phyloP scores from a whole-genome alignment of 371 early-diverging fungal genomes.

The Mucor racemosus region DNA sequence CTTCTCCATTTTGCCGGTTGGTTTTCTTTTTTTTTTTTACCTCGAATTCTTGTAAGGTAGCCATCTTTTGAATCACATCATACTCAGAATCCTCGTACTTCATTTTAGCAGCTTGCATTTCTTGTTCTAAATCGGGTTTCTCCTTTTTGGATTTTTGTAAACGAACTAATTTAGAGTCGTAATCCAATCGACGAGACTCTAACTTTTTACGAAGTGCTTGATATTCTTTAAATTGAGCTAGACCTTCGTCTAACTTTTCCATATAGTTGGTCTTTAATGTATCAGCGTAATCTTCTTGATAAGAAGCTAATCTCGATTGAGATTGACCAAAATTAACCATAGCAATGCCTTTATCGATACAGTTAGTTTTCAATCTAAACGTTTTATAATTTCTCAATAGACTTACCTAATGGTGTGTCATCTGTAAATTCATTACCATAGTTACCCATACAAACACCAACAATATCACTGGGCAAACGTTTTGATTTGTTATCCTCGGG shows the following conservation, averaged over 20 bases:
- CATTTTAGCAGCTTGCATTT: constrained; percentile 82
- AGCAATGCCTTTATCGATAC: constrained; percentile 42
- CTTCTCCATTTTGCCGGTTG: background rate
- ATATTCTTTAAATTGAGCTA: constrained; percentile 58
- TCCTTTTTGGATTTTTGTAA: constrained; percentile 90
- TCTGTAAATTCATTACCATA: constrained; percentile 63
- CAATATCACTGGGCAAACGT: constrained; percentile 60
- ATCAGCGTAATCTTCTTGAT: constrained; percentile 62
- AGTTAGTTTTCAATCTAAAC: background rate
- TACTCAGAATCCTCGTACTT: constrained; percentile 92
- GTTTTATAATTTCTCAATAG: background rate
- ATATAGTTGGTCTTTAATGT: constrained; percentile 52
- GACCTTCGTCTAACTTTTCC: constrained; percentile 32
- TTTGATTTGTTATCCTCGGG: constrained; percentile 68
- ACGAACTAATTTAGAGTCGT: constrained; percentile 88
- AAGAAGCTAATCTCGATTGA: constrained; percentile 62
- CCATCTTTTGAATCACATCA: constrained; percentile 70
- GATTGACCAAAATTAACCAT: constrained; percentile 68
- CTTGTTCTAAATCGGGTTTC: constrained; percentile 66
- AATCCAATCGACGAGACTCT: constrained; percentile 87
- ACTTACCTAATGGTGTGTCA: constrained; percentile 64
- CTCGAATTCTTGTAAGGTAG: constrained; percentile 70
- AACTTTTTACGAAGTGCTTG: constrained; percentile 78
- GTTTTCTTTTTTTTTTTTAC: constrained; percentile 28
- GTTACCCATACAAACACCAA: constrained; percentile 65